Conservation (phyloP, 331 rosid species). For the Malus hybrid region DNA sequence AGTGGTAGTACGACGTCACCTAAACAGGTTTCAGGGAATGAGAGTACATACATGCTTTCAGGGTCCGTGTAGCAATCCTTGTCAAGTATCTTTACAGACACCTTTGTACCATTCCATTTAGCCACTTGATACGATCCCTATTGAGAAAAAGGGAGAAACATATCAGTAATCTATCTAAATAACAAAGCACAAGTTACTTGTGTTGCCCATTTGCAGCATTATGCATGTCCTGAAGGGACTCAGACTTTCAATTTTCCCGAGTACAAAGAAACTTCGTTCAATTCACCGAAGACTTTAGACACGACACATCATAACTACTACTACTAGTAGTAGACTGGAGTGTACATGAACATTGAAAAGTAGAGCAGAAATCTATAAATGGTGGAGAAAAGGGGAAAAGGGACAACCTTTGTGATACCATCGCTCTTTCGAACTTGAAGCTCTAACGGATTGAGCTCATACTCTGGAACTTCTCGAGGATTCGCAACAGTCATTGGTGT, state of each 20-base stretch:
- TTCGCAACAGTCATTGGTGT: conserved; percentile 96
- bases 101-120: conserved; percentile 99
- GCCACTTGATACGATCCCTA: conserved; percentile 98
- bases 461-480: conserved; percentile 99
- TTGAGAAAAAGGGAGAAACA: conserved; percentile 12
- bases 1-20: neutral
- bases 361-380: neutral
- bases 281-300: neutral
- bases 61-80: conserved; percentile 79
- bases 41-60: conserved; percentile 66
- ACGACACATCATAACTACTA: neutral
- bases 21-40: neutral
- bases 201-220: neutral
- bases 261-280: neutral
- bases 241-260: neutral
- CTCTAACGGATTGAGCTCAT: conserved; percentile 95
- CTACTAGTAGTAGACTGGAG: neutral
- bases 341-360: neutral
- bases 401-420: conserved; percentile 64
- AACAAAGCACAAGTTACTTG: neutral
- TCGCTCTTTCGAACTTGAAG: conserved; percentile 95
- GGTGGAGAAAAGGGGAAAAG: neutral
- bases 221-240: neutral
- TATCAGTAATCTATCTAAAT: neutral
- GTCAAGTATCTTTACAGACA: conserved; percentile 85